Evolutionary conservation across 108 stramenopile genomes (phyloP).

Genomic region (Licmophora abbreviata): DNA sequence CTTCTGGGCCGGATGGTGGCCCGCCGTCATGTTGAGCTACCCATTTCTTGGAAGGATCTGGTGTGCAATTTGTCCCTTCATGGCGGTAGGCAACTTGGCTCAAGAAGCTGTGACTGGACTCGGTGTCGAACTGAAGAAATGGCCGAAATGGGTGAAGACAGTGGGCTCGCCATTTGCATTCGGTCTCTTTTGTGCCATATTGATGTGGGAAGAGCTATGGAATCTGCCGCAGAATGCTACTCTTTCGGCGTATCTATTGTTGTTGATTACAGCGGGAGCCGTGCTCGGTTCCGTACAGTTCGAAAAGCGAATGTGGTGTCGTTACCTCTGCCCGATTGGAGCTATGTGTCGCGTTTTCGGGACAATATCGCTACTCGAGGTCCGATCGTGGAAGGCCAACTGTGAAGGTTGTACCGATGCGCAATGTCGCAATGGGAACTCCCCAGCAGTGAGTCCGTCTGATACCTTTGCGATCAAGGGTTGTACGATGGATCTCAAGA

Average conservation of each 20-base stretch:
- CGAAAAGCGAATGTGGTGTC: constrained; percentile 26
- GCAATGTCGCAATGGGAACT: constrained; percentile 14
- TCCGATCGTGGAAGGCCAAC: constrained; percentile 22
- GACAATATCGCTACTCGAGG: constrained; percentile 20
- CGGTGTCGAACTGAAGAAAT: constrained; percentile 26
- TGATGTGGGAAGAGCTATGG: constrained; percentile 35
- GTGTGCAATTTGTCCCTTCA: constrained; percentile 33
- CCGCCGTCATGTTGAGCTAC: constrained; percentile 25
- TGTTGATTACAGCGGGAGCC: constrained; percentile 27
- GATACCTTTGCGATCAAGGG: constrained; percentile 22
- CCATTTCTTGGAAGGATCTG: constrained; percentile 28
- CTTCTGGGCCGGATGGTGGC: constrained; percentile 43
- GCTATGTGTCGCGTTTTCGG: constrained; percentile 28
- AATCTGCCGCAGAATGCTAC: constrained; percentile 16
- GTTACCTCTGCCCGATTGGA: constrained; percentile 24
- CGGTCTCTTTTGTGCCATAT: constrained; percentile 22
- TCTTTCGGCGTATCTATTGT: constrained; percentile 20
- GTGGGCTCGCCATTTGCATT: constrained; percentile 24
- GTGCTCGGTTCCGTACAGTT: constrained; percentile 17
- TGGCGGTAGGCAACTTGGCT: constrained; percentile 22
- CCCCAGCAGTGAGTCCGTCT: constrained; percentile 11
- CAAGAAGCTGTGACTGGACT: constrained; percentile 15
- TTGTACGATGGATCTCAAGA: constrained; percentile 30
- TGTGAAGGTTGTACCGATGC: constrained; percentile 25
- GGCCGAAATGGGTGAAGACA: constrained; percentile 23